Evolutionary conservation across 2,329 filamentous ascomycete genomes (phyloP), one percentile per base, ranked within the genome.

Genomic region (Juglanconis juglandina): DNA sequence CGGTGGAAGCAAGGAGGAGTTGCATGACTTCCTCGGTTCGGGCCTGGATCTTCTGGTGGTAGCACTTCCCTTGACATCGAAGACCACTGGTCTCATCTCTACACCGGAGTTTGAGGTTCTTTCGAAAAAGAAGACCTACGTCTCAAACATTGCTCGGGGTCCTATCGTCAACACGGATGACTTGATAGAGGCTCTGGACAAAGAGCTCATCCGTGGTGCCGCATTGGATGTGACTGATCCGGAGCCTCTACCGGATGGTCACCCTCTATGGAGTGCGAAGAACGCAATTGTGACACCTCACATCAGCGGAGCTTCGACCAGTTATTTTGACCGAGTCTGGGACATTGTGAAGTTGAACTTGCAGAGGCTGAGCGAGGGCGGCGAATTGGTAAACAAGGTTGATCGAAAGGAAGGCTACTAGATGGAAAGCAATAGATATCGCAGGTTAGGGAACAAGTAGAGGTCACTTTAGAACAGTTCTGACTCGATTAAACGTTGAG

Each of bases 151-250:
- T 64, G 85, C 87, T 0, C 82, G 90, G 2, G 90, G 80, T 0
- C 73, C 75, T 0, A 73, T 83, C 13, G 69, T 83, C 30, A 67
- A 79, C 53, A 80, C 78, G 2, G 74, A 81, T 2, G 87, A 84
- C 1, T 70, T 94, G 54, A 80, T 91, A 17, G 76, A 77, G 1
- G 87, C 88, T 0, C 74, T 93, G 10, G 73, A 81, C 44, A 64
- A 64, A 3, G 77, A 70, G 5, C 52, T 69, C 14, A 76, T 80
- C 52, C 68, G 77, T 3, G 90, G 90, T 35, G 91, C 90, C 0
- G 89, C 89, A 1, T 73, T 94, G 46, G 90, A 93, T 69, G 90
- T 94, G 1, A 89, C 90, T 1, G 89, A 93, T 62, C 90, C 90
- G 0, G 91, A 94, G 71, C 91, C 91, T 0, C 71, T 94, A 64